A percentile compares a stretch with the other conserved stretches of the same genome.
Evolutionary conservation across 108 stramenopile species (phyloP).

Genomic region (Cyclotella baltica): DNA sequence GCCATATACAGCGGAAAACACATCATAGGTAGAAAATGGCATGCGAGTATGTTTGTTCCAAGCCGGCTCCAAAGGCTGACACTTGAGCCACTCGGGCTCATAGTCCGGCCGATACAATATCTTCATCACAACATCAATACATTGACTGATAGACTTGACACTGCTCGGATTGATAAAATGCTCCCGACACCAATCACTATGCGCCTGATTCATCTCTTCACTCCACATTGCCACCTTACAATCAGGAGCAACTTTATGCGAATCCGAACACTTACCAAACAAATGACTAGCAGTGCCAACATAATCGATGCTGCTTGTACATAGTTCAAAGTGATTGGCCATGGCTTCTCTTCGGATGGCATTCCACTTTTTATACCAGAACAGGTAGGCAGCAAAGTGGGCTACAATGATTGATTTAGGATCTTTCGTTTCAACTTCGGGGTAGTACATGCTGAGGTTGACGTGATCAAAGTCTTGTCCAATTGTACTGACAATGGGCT

Average conservation of each 20-base stretch:
- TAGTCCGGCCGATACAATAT: slow-evolving; percentile 46
- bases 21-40: slow-evolving; percentile 10
- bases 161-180: slow-evolving; percentile 59
- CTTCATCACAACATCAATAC: slow-evolving; percentile 46
- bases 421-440: slow-evolving; percentile 34
- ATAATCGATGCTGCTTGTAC: slow-evolving; percentile 6
- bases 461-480: slow-evolving; percentile 35
- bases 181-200: slow-evolving; percentile 55
- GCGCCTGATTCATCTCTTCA: slow-evolving; percentile 43
- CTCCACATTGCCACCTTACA: slow-evolving; percentile 54
- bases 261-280: slow-evolving; percentile 7
- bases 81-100: slow-evolving; percentile 63
- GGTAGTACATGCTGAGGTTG: slow-evolving; percentile 40
- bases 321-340: slow-evolving; percentile 28
- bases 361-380: slow-evolving; percentile 55
- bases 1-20: slow-evolving; percentile 42
- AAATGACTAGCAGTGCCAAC: slow-evolving; percentile 6
- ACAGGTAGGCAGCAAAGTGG: slow-evolving; percentile 58
- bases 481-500: slow-evolving; percentile 52
- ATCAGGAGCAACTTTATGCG: slow-evolving; percentile 5
- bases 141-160: slow-evolving; percentile 48
- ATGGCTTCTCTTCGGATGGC: slow-evolving; percentile 21
- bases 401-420: slow-evolving; percentile 45
- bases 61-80: slow-evolving; percentile 41
- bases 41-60: slow-evolving; percentile 43